Base-by-base conservation (phyloP, 768 basidiomycete genomes). In the Lyophyllum atratum region DNA sequence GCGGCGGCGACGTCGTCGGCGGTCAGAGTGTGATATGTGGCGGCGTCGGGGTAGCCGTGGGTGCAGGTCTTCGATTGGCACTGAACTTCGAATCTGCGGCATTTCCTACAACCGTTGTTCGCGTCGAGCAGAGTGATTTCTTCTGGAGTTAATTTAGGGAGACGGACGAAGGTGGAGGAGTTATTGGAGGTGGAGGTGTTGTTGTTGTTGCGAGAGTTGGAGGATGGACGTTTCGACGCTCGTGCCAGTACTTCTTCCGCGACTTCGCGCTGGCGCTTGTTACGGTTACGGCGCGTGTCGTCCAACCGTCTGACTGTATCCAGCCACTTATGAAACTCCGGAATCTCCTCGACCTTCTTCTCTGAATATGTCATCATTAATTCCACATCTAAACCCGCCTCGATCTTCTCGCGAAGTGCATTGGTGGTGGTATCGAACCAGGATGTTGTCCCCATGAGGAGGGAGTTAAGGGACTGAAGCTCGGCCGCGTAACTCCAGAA, bases 101-200 rank as follows among this genome's bases (percentile, higher is more conserved):
- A 73, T n/a, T 70, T 66, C 52, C 62, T 54, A 31, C 73, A 73
- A 0, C 71, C 66, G 1, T 57, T 25, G 28, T 67, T 56, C 0
- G 65, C 55, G 0, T 14, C 5, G 0, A 73, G 58, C 0, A 68
- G 49, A 0, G 50, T 9, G 0, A 51, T 44, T 52, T 73, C 66
- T 0, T 43, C 39, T 0, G 37, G 26, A 0, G 63, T 69, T 0
- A 62, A 25, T 2, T 12, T 29, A 3, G 59, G 58, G 0, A 55
- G 50, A 3, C 19, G 22, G 4, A 12, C 10, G 10, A 28, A 25
- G 10, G 11, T 26, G 12, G 28, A 46, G 10, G 47, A 19, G 28
- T 12, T 24, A 24, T 21, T 8, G 1, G 49, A 31, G 15, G 6
- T 40, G 2, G 34, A 3, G 31, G 21, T 22, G n/a, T 7, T 2